Base-by-base conservation (phyloP, 805 yeast species). In the Lipomyces japonicus region DNA sequence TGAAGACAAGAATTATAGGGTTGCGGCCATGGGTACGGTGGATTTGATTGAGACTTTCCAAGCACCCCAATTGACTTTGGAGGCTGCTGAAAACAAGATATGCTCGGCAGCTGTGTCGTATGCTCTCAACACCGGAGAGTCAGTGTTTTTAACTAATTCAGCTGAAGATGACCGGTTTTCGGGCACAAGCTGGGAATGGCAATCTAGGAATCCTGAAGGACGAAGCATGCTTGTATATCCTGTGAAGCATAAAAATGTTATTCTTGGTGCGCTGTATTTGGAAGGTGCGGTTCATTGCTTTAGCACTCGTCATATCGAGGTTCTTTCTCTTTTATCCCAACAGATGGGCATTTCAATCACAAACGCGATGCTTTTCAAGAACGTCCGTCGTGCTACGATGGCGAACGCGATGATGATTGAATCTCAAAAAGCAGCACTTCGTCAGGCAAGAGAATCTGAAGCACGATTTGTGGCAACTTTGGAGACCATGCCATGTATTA, bases 331-430 rank as follows among this genome's bases (percentile, higher is more conserved):
- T 21, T 42, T 58, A 23, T 46, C 57, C 14, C 58, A 54, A 41
- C 61, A 58, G 38, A 58, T 58, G 57, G 61, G 58, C 14, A 58
- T 55, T n/a, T 56, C 61, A 14, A 44, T 58, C 12, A 46, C 61
- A 9, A 58, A 58, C 26, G 61, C 61, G 19, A 39, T 46, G 44
- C 42, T 58, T 18, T 58, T 58, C 43, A 47, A 54, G 39, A 54
- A 46, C 39, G 42, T 58, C 10, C 59, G 53, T 19, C 48, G 46
- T 30, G 61, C 58, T 3, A 58, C 61, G 18, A 49, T 49, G 55
- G 60, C 61, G 18, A 58, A 58, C 23, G 55, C 60, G 9, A 41
- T 41, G 47, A 51, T 58, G 55, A 58, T 58, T 31, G 61, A 57
- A 39, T 35, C 42, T 14, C 61, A 58, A 42, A 51, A 54, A 7